Percentiles rank a stretch among this genome's conserved stretches.
These are phyloP conservation scores for Cladophialophora psammophila DNA, from an alignment of 2,329 filamentous ascomycete species.

Conservation along the genomic window DNA sequence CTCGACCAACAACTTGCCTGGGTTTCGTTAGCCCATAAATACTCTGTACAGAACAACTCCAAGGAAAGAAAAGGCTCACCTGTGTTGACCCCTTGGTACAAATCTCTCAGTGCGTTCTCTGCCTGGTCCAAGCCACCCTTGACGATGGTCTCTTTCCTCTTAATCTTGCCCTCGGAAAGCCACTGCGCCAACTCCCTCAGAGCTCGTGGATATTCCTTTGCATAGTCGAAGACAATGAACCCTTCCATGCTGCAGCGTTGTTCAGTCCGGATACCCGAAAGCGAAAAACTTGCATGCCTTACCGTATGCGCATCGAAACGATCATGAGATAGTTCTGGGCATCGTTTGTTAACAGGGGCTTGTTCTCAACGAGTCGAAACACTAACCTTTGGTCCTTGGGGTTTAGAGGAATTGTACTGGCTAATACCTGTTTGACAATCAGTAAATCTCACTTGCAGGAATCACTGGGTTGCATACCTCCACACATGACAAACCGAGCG, in stretches of 20 bases:
- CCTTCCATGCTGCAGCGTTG: conserved; percentile 65
- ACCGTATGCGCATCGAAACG: conserved; percentile 62
- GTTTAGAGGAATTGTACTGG: conserved; percentile 68
- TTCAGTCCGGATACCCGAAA: conserved; percentile 37
- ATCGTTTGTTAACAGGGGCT: background rate
- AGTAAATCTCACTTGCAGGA: conserved; percentile 40
- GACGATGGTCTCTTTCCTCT: conserved; percentile 74
- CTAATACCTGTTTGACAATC: conserved; percentile 64
- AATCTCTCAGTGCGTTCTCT: conserved; percentile 66
- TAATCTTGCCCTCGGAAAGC: conserved; percentile 75
- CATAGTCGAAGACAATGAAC: conserved; percentile 76
- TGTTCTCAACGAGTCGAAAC: conserved; percentile 40
- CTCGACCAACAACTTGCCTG: conserved; percentile 51
- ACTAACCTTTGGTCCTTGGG: conserved; percentile 62
- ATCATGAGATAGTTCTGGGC: conserved; percentile 61
- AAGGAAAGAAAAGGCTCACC: conserved; percentile 56
- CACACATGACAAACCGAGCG: conserved; percentile 75
- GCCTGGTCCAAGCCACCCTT: conserved; percentile 71
- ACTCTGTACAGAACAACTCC: background rate
- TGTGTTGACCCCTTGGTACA: conserved; percentile 74
- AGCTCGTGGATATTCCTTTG: conserved; percentile 64
- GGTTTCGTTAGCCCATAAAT: conserved; percentile 9
- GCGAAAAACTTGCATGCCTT: conserved; percentile 35
- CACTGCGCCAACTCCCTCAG: conserved; percentile 69
- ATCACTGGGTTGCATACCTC: conserved; percentile 65